Evolutionary conservation across 2,329 filamentous ascomycete genomes (phyloP), one percentile per base, ranked within the genome.

Genomic region (Fonsecaea erecta): DNA sequence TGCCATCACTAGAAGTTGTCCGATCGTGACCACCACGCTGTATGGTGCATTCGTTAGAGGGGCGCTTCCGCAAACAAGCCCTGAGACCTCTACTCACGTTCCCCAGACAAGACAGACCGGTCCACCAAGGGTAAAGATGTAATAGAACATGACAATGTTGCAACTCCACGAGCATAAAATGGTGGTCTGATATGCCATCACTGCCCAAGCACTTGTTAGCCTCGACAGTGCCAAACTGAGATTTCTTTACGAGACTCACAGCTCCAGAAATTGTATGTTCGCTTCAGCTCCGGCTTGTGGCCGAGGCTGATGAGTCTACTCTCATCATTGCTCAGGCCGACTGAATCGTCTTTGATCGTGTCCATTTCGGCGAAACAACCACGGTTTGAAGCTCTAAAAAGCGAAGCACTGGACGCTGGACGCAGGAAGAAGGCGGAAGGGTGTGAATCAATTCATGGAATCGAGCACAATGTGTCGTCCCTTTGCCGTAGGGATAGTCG

Each of bases 41-140:
- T 3, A 53, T 34, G 34, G 32, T 35, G 59, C 18, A n/a, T 34
- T 52, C 11, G 53, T 55, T 28, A 52, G 32, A 34, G 37, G n/a
- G 37, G 9, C 9, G 9, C 32, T 14, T 51, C n/a, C 3, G 18
- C n/a, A 14, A 34, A 46, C 34, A 35, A 14, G 18, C 30, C 43
- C 53, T 37, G 18, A 40, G 9, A 26, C 24, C 18, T 46, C 32
- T 14, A 65, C 67, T 69, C 53, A 69, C 67, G 67, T 69, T 59
- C 67, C 67, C 65, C 65, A 69, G 30, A 69, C 65, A n/a, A 69
- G 57, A 55, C 65, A 65, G 3, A 69, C 62, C 40, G 67, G 67
- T 8, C 67, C 67, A 1, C 67, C 67, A 24, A 69, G 37, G 18
- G 62, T 68, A 51, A 69, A 69, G 18, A 69, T 66, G 53, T 67